phyloP scores from a whole-genome alignment of 2,329 filamentous ascomycete genomes.

The Fusarium continuum region DNA sequence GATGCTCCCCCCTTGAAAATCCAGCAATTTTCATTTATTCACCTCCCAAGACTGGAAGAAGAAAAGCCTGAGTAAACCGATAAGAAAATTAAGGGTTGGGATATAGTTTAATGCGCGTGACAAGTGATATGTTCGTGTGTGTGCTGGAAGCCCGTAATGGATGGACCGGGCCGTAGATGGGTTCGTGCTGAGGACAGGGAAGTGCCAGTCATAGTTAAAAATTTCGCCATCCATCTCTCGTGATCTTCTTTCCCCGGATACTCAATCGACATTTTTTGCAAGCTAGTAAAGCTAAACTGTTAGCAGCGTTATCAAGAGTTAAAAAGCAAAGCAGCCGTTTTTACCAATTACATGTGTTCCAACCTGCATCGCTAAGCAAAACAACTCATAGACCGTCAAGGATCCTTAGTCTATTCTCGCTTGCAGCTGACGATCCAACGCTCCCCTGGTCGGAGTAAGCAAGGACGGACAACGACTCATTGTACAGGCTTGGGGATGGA shows the following conservation, averaged over 20 bases:
- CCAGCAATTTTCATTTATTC: not conserved
- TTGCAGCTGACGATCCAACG: conserved; percentile 25
- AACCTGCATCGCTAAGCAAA: conserved; percentile 10
- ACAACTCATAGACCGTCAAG: conserved; percentile 16
- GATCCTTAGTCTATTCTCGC: conserved; percentile 19
- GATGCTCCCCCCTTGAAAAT: conserved; percentile 22
- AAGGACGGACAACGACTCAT: not conserved
- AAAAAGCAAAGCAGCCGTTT: conserved; percentile 9
- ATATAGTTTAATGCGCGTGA: not conserved
- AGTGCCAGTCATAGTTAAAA: conserved; percentile 9
- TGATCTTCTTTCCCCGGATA: conserved; percentile 1
- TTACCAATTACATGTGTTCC: conserved; percentile 1
- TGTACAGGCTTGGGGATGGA: conserved; percentile 12
- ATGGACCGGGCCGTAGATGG: conserved; percentile 18
- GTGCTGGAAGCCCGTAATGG: conserved; percentile 18
- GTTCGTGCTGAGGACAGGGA: conserved; percentile 13
- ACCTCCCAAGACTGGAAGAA: not conserved
- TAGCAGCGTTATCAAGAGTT: conserved; percentile 1
- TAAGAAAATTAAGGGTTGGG: not conserved
- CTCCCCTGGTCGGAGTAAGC: conserved; percentile 17
- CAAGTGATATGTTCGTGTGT: conserved; percentile 8
- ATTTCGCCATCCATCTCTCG: conserved; percentile 6
- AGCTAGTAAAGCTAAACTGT: conserved; percentile 11
- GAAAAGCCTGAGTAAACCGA: not conserved
- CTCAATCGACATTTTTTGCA: not conserved